These are phyloP conservation scores for Quercus agrifolia DNA, from an alignment of 306 rosid species.

Conservation along the genomic window DNA sequence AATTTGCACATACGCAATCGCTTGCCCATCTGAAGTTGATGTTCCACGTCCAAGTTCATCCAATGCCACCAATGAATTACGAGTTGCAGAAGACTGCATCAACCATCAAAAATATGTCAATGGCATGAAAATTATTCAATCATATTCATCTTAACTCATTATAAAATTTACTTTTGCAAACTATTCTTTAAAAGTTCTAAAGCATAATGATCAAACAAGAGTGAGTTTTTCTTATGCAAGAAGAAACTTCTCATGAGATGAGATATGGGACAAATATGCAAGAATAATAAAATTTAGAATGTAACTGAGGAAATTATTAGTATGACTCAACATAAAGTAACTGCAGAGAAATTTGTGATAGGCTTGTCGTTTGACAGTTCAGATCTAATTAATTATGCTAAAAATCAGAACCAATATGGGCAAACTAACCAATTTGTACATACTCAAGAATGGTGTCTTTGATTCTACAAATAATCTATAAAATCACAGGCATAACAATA, in stretches of 20 bases:
- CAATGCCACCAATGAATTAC: constrained; percentile 73
- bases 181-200: not conserved
- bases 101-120: constrained; percentile 22
- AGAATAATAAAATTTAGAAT: not conserved
- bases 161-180: not conserved
- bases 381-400: not conserved
- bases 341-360: not conserved
- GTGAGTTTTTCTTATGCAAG: not conserved
- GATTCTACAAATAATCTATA: not conserved
- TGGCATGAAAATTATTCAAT: not conserved
- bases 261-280: not conserved
- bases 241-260: not conserved
- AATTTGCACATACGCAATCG: constrained; percentile 76
- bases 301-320: not conserved
- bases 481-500: not conserved
- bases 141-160: not conserved
- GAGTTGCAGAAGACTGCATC: constrained; percentile 75
- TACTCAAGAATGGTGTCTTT: not conserved
- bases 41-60: constrained; percentile 99
- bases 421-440: not conserved
- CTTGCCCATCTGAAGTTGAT: constrained; percentile 97
- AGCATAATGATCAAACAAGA: not conserved
- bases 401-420: not conserved
- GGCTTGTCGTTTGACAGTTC: not conserved
- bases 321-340: not conserved